These are phyloP conservation scores for Leavenworthia alabamica DNA, from an alignment of 345 rosid species.

Conservation along the genomic window DNA sequence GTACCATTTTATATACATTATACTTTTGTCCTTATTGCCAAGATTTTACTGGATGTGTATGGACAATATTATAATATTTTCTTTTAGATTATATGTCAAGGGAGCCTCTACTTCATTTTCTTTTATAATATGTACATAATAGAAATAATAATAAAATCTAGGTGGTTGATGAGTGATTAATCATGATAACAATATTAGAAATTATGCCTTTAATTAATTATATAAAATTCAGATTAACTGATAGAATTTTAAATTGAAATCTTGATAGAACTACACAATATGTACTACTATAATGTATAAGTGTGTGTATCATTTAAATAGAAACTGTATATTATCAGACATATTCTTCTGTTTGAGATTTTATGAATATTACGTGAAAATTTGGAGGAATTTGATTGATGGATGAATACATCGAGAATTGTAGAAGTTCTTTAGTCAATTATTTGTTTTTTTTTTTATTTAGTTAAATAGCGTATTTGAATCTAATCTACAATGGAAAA, in stretches of 20 bases:
- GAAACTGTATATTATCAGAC: neutral
- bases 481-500: neutral
- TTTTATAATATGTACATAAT: no score
- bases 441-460: no score
- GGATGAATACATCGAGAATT: no score
- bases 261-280: neutral
- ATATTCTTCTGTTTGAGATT: no score
- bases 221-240: neutral
- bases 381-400: neutral
- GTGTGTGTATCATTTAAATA: neutral
- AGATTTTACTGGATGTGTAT: slow-evolving; percentile 20
- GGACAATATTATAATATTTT: slow-evolving; percentile 15
- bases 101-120: no score
- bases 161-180: slow-evolving; percentile 33
- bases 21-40: slow-evolving; percentile 15
- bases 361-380: neutral
- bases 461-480: neutral
- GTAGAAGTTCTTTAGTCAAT: no score
- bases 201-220: slow-evolving; percentile 4
- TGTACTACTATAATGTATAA: no score
- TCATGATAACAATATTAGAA: slow-evolving; percentile 26
- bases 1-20: slow-evolving; percentile 22
- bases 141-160: slow-evolving; percentile 8
- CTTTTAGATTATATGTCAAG: slow-evolving; percentile 1
- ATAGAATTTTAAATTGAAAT: neutral